A percentile compares a stretch with the other conserved stretches of the same genome.
Conservation (phyloP, 192 early-diverging fungal species). For the Linnemannia schmuckeri region DNA sequence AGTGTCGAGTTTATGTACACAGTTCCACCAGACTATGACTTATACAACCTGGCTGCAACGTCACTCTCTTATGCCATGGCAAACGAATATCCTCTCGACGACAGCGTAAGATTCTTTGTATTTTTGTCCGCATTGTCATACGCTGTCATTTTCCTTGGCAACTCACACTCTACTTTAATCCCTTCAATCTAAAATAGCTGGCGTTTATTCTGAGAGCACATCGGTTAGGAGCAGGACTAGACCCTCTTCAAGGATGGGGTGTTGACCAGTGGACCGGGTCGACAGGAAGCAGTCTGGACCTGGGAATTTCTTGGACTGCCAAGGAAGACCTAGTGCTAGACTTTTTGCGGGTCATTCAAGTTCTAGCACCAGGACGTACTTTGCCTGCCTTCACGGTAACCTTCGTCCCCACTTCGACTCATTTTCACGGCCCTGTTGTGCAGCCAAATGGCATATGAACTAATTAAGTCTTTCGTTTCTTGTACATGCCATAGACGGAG, state of each 20-base stretch:
- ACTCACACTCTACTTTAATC: not conserved
- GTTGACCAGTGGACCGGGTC: not conserved
- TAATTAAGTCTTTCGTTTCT: not conserved
- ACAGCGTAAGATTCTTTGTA: slow-evolving; percentile 23
- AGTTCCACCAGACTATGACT: slow-evolving; percentile 42
- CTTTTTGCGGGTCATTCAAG: slow-evolving; percentile 39
- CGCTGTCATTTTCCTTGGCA: not conserved
- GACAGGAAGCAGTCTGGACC: slow-evolving; percentile 20
- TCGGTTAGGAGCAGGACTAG: not conserved
- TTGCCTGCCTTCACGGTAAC: slow-evolving; percentile 39
- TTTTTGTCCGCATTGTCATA: not conserved
- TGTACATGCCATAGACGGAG: slow-evolving; percentile 14
- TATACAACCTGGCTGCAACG: slow-evolving; percentile 40
- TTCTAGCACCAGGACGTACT: slow-evolving; percentile 33
- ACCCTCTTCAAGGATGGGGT: slow-evolving; percentile 14
- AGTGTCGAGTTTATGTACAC: slow-evolving; percentile 51
- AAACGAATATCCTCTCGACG: slow-evolving; percentile 37
- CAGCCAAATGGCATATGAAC: not conserved
- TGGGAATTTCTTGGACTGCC: slow-evolving; percentile 21
- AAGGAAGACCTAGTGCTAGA: slow-evolving; percentile 43
- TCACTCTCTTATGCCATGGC: slow-evolving; percentile 49
- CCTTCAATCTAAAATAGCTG: slow-evolving; percentile 3
- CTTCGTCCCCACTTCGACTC: not conserved
- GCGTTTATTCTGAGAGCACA: slow-evolving; percentile 36
- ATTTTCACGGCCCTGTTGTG: not conserved